Base-by-base conservation (phyloP, 164 flowering plant genomes). In the Platanus orientalis region DNA sequence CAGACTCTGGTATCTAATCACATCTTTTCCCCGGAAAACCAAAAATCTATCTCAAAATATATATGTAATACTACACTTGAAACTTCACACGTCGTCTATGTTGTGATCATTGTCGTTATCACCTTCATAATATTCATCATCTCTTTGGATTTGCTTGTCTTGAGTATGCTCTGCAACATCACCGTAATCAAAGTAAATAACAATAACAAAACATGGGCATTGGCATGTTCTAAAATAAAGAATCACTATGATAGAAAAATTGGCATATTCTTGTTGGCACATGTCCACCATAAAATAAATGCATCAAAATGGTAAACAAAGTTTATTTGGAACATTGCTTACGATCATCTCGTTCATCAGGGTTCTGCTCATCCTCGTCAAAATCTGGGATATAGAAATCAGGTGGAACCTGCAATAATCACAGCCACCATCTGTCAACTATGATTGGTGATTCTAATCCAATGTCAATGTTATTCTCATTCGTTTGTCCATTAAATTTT, bases 321-420 rank as follows among this genome's bases (percentile, higher is more conserved):
- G 23, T 27, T 2, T 21, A 17, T n/a, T 16, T 50, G 44, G 30
- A 40, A 54, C 48, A 39, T 58, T 51, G 83, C 98, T 89, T 80
- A 94, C 98, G 93, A 69, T 85, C 78, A n/a, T 81, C 67, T 2
- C 96, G 88, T 58, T 87, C 95, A 76, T 94, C 97, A 9, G 97
- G 97, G 63, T 94, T 85, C 64, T 73, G 87, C 71, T 84, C 86
- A 66, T 94, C 98, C 73, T 94, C 97, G 66, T 94, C 92, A 71
- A 84, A 82, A 65, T 91, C 98, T 27, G 97, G 98, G 69, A 91
- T 79, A 63, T 89, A 94, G 50, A 94, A 89, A 65, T 94, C 98
- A 24, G 96, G 97, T 20, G 97, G 98, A 66, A 94, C 96, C 98
- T 94, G 81, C 76, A 69, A 62, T 7, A 28, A 20, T 60, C 13